A percentile compares a stretch with the other conserved stretches of the same genome.
Conservation (phyloP, 768 basidiomycete genomes). For the Serendipita indica region DNA sequence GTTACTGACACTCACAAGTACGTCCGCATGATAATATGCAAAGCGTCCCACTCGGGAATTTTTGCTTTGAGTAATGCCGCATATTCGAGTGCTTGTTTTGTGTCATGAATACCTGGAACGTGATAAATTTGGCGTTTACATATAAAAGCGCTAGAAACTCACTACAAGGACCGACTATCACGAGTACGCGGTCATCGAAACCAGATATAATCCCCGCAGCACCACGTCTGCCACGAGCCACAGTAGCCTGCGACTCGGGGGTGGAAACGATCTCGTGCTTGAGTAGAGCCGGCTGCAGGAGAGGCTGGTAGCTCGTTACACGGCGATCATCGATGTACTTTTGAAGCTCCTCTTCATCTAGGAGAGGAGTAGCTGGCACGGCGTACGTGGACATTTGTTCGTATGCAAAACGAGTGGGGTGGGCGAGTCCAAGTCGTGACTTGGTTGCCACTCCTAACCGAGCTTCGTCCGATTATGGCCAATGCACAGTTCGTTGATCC, state of each 20-base stretch:
- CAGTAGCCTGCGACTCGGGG: conserved; percentile 49
- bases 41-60: conserved; percentile 36
- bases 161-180: conserved; percentile 90
- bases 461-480: conserved; percentile 43
- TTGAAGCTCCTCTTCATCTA: conserved; percentile 47
- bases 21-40: conserved; percentile 93
- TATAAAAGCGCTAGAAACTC: conserved; percentile 20
- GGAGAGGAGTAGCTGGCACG: conserved; percentile 48
- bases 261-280: conserved; percentile 71
- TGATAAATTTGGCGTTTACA: neutral
- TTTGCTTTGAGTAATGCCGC: conserved; percentile 51
- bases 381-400: conserved; percentile 24
- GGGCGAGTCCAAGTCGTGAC: conserved; percentile 15
- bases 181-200: conserved; percentile 70
- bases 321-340: conserved; percentile 69
- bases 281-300: conserved; percentile 83
- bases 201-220: conserved; percentile 71
- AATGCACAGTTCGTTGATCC: neutral
- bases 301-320: conserved; percentile 89
- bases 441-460: conserved; percentile 33
- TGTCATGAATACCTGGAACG: conserved; percentile 46
- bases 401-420: conserved; percentile 12
- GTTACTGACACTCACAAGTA: conserved; percentile 43
- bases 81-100: conserved; percentile 74
- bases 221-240: conserved; percentile 63